Conservation (phyloP, 352 stramenopile genomes). For the Stephanocyclus meneghinianus region DNA sequence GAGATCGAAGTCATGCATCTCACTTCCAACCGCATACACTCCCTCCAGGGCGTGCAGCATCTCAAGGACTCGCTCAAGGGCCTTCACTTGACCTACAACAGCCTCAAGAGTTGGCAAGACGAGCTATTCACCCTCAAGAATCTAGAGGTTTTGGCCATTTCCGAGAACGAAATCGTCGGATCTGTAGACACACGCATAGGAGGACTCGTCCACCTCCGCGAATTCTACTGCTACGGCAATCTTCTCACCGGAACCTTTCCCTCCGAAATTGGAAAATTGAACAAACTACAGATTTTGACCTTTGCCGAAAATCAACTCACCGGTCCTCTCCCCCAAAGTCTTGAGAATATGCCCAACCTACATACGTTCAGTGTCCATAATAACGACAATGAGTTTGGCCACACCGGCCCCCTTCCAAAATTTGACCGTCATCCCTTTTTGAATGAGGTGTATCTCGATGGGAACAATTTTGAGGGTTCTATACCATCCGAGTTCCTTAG, state of each 20-base stretch:
- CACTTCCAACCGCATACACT: slow-evolving; percentile 52
- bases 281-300: slow-evolving; percentile 70
- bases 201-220: slow-evolving; percentile 51
- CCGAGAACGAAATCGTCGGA: slow-evolving; percentile 68
- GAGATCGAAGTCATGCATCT: slow-evolving; percentile 42
- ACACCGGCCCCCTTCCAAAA: slow-evolving; percentile 49
- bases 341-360: slow-evolving; percentile 63
- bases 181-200: slow-evolving; percentile 60
- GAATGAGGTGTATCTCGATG: slow-evolving; percentile 61
- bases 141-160: slow-evolving; percentile 67
- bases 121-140: slow-evolving; percentile 62
- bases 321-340: slow-evolving; percentile 43
- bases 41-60: slow-evolving; percentile 39
- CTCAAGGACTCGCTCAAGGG: slow-evolving; percentile 35
- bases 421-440: slow-evolving; percentile 56
- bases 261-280: slow-evolving; percentile 21
- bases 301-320: slow-evolving; percentile 58
- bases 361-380: slow-evolving; percentile 65
- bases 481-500: slow-evolving; percentile 55
- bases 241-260: slow-evolving; percentile 71
- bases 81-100: slow-evolving; percentile 67
- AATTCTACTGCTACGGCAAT: slow-evolving; percentile 81
- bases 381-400: slow-evolving; percentile 47
- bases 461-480: slow-evolving; percentile 61
- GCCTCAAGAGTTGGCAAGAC: slow-evolving; percentile 55